Evolutionary conservation across 306 rosid genomes (phyloP).

Genomic region (Acacia melanoxylon): DNA sequence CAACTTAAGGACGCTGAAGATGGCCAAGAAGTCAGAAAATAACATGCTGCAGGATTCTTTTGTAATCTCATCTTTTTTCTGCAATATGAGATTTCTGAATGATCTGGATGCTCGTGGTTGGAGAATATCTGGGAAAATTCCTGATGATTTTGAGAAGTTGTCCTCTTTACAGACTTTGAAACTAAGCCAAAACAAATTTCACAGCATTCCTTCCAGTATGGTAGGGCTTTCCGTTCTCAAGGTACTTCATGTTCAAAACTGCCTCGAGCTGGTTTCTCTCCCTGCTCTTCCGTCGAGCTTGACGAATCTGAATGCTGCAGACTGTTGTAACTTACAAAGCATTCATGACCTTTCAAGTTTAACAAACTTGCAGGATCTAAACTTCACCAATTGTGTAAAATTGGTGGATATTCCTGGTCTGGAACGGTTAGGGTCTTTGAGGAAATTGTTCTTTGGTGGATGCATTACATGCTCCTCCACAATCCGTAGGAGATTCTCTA

Average conservation of each 20-base stretch:
- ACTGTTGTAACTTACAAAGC: conserved; percentile 49
- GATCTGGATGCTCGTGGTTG: conserved; percentile 50
- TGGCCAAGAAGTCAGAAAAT: conserved; percentile 40
- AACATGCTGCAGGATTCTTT: conserved; percentile 6
- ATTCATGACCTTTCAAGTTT: conserved; percentile 54
- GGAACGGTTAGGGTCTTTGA: conserved; percentile 61
- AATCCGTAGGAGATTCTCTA: conserved; percentile 47
- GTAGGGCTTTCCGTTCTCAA: conserved; percentile 51
- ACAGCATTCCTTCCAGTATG: conserved; percentile 65
- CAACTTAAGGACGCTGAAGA: conserved; percentile 45
- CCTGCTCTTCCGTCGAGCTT: conserved; percentile 74
- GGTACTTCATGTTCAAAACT: conserved; percentile 38
- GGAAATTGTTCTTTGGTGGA: conserved; percentile 46
- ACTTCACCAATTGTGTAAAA: conserved; percentile 56
- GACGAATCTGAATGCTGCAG: conserved; percentile 41
- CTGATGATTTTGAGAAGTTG: conserved; percentile 59
- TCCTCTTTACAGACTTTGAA: conserved; percentile 44
- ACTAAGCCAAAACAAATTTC: conserved; percentile 44
- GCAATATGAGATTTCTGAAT: conserved; percentile 42
- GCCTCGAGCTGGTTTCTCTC: conserved; percentile 47
- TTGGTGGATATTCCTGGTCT: conserved; percentile 63
- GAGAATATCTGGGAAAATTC: conserved; percentile 56
- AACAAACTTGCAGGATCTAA: conserved; percentile 42
- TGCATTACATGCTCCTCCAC: conserved; percentile 52
- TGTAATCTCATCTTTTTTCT: conserved; percentile 50